A percentile compares a stretch with the other conserved stretches of the same genome.
phyloP scores from a whole-genome alignment of 2,329 filamentous ascomycete species.

The Coniochaeta ligniaria region DNA sequence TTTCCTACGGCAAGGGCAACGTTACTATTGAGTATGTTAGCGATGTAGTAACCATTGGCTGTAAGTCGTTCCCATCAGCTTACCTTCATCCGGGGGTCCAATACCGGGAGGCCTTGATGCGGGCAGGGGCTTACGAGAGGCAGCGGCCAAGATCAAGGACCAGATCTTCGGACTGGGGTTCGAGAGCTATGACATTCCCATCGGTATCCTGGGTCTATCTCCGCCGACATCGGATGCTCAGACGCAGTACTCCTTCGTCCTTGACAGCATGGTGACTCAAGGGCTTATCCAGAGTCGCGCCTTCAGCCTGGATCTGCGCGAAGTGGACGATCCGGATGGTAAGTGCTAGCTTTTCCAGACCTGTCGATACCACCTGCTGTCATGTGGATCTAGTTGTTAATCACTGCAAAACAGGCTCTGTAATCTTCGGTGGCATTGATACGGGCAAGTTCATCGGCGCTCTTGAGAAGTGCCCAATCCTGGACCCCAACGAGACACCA shows the following conservation, averaged over 20 bases:
- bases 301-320: constrained; percentile 43
- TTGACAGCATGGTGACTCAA: constrained; percentile 39
- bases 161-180: too few species aligned
- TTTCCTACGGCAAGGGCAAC: constrained; percentile 29
- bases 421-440: constrained; percentile 48
- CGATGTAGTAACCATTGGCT: constrained; percentile 38
- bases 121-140: too few species aligned
- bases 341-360: neutral
- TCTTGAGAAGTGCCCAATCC: constrained; percentile 35
- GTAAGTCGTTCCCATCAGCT: constrained; percentile 15
- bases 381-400: too few species aligned
- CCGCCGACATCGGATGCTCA: constrained; percentile 29
- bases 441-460: constrained; percentile 42
- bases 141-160: too few species aligned
- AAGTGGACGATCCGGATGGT: constrained; percentile 29
- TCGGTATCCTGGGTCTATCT: constrained; percentile 45
- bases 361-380: too few species aligned
- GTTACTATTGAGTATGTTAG: constrained; percentile 36
- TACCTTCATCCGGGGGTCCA: too few species aligned
- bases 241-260: constrained; percentile 42
- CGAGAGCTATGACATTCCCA: constrained; percentile 35
- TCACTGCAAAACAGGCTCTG: constrained; percentile 22
- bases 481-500: constrained; percentile 17
- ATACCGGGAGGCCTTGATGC: too few species aligned
- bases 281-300: constrained; percentile 40